A percentile compares a stretch with the other conserved stretches of the same genome.
These are phyloP conservation scores for Sextonia rubra DNA, from an alignment of 164 flowering plant genomes.

Conservation along the genomic window DNA sequence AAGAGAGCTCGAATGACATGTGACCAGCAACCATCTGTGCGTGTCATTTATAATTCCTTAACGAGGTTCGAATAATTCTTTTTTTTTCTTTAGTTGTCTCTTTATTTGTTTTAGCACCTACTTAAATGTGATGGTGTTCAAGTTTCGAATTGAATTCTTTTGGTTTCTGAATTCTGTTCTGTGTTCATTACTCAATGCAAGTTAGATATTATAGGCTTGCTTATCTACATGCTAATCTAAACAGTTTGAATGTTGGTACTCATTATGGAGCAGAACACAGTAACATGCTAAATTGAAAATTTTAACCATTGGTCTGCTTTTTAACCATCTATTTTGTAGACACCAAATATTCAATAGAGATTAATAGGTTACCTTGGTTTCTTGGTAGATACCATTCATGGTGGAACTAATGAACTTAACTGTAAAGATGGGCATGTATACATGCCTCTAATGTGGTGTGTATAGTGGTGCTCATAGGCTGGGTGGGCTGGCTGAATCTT, in stretches of 20 bases:
- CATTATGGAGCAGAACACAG: not conserved
- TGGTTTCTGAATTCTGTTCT: not conserved
- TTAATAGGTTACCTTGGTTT: no score
- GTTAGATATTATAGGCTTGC: not conserved
- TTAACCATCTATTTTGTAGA: no score
- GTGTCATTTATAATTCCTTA: conserved; percentile 51
- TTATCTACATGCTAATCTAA: not conserved
- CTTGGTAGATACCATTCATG: no score
- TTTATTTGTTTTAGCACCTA: not conserved
- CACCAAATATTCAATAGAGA: no score
- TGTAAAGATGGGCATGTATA: no score
- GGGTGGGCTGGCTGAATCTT: no score
- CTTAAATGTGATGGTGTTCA: not conserved
- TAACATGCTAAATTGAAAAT: not conserved
- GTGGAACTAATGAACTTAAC: no score
- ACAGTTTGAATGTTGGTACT: not conserved
- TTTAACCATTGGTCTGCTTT: not conserved
- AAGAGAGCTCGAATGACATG: conserved; percentile 58
- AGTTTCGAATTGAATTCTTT: no score
- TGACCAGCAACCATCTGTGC: conserved; percentile 68
- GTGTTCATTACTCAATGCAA: no score
- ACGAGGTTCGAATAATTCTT: conserved; percentile 49
- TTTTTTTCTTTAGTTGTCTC: not conserved
- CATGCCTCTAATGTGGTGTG: no score
- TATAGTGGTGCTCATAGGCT: no score